Evolutionary conservation across 768 basidiomycete species (phyloP).

Genomic region (Pleurotus giganteus): DNA sequence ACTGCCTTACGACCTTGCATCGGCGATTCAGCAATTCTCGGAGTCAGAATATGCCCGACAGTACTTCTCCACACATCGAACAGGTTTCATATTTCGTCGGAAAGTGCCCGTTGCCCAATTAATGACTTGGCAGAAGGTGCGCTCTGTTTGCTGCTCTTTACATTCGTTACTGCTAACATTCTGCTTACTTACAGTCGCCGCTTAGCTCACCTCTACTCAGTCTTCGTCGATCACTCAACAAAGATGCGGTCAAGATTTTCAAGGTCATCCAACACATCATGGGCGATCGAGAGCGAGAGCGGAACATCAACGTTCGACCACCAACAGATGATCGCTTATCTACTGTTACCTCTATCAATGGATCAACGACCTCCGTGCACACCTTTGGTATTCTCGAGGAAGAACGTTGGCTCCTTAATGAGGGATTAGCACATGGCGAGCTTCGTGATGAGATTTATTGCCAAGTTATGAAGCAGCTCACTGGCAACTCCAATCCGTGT

Average conservation of each 20-base stretch:
- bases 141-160: background rate
- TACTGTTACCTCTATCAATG: constrained; percentile 40
- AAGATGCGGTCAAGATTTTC: constrained; percentile 83
- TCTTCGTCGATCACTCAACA: constrained; percentile 60
- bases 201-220: constrained; percentile 74
- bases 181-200: constrained; percentile 40
- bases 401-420: constrained; percentile 80
- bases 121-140: constrained; percentile 90
- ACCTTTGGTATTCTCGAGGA: constrained; percentile 64
- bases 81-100: constrained; percentile 82
- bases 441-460: constrained; percentile 93
- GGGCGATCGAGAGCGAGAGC: constrained; percentile 86
- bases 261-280: constrained; percentile 90
- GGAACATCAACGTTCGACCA: constrained; percentile 46
- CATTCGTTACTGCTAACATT: background rate
- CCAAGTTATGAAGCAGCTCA: constrained; percentile 90
- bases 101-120: constrained; percentile 81
- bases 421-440: constrained; percentile 79
- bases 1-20: constrained; percentile 76
- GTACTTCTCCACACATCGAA: constrained; percentile 90
- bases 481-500: constrained; percentile 74
- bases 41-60: constrained; percentile 82
- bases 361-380: constrained; percentile 45
- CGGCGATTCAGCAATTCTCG: constrained; percentile 85
- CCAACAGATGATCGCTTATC: constrained; percentile 43